phyloP scores from a whole-genome alignment of 805 yeast genomes.

The Ogataea parapolymorpha region DNA sequence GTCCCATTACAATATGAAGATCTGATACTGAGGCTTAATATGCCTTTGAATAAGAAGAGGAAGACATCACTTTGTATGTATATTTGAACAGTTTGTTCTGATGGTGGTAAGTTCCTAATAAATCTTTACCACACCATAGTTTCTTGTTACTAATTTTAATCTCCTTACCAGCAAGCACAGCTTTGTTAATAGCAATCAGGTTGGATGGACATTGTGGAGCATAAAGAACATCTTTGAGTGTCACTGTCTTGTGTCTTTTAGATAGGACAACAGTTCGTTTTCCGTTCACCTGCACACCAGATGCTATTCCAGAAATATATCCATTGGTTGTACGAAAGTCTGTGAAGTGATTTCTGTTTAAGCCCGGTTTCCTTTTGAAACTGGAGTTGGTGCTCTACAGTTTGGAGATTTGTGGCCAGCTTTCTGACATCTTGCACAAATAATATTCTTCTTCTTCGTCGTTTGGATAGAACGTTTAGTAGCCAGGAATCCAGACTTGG shows the following conservation, averaged over 20 bases:
- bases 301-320: background rate
- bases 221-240: background rate
- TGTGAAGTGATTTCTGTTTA: background rate
- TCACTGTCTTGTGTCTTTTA: background rate
- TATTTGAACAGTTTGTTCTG: no score
- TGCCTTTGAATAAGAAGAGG: no score
- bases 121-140: no score
- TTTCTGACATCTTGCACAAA: background rate
- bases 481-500: background rate
- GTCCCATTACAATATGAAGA: no score
- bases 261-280: background rate
- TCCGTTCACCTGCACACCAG: background rate
- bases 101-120: no score
- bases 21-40: no score
- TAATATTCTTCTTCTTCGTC: background rate
- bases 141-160: no score
- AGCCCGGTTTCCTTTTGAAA: background rate
- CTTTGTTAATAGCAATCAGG: background rate
- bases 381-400: background rate
- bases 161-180: no score
- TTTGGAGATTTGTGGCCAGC: background rate
- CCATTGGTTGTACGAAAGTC: background rate
- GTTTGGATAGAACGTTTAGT: no score
- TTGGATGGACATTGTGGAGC: background rate
- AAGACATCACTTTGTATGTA: no score